phyloP scores from a whole-genome alignment of 768 basidiomycete species.

The Thelephora ganbajun region DNA sequence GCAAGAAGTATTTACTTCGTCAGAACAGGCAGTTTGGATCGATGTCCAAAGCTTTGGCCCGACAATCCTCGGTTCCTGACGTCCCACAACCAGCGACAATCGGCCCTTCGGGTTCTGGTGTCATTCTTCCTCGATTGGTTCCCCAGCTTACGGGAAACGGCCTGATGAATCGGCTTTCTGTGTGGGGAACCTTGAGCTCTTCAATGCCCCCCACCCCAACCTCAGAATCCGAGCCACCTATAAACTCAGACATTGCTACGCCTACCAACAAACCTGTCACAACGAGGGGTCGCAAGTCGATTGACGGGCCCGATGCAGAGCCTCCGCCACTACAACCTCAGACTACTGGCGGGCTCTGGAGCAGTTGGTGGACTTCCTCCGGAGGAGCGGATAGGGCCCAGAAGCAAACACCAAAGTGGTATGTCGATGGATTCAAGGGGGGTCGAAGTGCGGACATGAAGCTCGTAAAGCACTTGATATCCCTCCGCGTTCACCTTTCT shows the following conservation, averaged over 20 bases:
- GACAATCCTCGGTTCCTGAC: constrained; percentile 13
- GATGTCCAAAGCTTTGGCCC: constrained; percentile 17
- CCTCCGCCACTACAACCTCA: constrained; percentile 38
- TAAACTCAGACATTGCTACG: constrained; percentile 8
- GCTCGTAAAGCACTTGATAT: constrained; percentile 65
- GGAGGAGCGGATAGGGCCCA: constrained; percentile 25
- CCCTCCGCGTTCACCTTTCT: constrained; percentile 73
- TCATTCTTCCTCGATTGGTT: constrained; percentile 48
- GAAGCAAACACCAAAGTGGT: constrained; percentile 38
- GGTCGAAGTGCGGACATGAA: constrained; percentile 41
- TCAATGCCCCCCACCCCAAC: constrained; percentile 8
- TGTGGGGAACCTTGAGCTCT: constrained; percentile 20
- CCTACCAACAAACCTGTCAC: neutral
- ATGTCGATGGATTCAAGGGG: constrained; percentile 45
- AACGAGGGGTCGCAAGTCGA: neutral
- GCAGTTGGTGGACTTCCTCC: constrained; percentile 62
- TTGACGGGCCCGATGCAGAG: neutral
- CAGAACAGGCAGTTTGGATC: constrained; percentile 34
- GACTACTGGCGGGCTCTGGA: constrained; percentile 63
- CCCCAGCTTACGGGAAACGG: constrained; percentile 72
- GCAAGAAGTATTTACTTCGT: constrained; percentile 53
- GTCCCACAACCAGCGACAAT: constrained; percentile 29
- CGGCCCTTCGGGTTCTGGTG: constrained; percentile 43
- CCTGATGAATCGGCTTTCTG: constrained; percentile 54
- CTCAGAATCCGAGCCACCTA: constrained; percentile 20